phyloP scores from a whole-genome alignment of 176 grass and related monocot genomes.

The Musa schizocarpa region DNA sequence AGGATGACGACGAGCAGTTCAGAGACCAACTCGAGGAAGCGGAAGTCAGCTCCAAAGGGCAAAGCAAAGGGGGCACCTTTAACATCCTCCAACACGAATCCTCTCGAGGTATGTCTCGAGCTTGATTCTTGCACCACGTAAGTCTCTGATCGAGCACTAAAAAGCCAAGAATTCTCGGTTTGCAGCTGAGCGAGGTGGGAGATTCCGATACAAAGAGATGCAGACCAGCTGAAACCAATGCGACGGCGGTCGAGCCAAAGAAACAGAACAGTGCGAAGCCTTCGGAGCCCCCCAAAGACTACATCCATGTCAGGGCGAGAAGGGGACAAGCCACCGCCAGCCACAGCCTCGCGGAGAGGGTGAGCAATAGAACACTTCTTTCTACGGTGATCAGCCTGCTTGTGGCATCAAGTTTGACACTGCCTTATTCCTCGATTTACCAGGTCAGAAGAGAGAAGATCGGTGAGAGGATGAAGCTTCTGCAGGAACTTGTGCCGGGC shows the following conservation, averaged over 20 bases:
- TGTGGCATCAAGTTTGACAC: neutral
- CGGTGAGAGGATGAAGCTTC: slow-evolving; percentile 76
- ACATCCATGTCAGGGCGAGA: slow-evolving; percentile 94
- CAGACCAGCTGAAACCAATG: slow-evolving; percentile 24
- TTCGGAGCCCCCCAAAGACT: slow-evolving; percentile 72
- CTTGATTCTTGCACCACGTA: neutral
- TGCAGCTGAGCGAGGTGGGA: slow-evolving; percentile 22
- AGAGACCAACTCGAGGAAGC: slow-evolving; percentile 35
- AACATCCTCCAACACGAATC: slow-evolving; percentile 12
- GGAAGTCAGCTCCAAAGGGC: slow-evolving; percentile 57
- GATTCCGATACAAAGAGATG: slow-evolving; percentile 39
- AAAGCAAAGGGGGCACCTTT: slow-evolving; percentile 57
- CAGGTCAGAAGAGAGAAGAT: slow-evolving; percentile 89
- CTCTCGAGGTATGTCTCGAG: slow-evolving; percentile 23
- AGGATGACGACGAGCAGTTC: neutral
- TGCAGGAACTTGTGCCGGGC: slow-evolving; percentile 72
- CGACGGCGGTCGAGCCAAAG: slow-evolving; percentile 32
- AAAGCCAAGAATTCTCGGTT: neutral
- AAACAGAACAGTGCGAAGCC: slow-evolving; percentile 55
- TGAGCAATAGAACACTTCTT: slow-evolving; percentile 11
- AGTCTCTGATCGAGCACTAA: neutral
- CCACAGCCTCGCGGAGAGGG: slow-evolving; percentile 95
- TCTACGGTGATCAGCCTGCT: too few species aligned
- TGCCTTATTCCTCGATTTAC: neutral
- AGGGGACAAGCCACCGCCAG: slow-evolving; percentile 91